Evolutionary conservation across 2,329 filamentous ascomycete species (phyloP).

Genomic region (Sporothrix luriei): DNA sequence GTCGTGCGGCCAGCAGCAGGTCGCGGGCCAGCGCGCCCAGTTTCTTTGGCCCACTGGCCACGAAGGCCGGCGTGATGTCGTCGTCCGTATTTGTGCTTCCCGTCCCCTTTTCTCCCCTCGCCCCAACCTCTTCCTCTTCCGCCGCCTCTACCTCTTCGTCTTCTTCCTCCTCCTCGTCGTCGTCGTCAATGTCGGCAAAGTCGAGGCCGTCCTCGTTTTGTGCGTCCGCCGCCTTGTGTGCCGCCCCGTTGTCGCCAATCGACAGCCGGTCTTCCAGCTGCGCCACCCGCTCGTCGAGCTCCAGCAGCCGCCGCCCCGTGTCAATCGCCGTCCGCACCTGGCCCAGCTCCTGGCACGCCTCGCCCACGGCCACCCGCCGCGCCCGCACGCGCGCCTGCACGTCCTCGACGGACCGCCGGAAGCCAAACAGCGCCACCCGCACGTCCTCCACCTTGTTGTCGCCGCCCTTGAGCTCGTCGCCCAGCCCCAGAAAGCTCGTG

Average conservation of each 20-base stretch:
- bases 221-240: slow-evolving; percentile 39
- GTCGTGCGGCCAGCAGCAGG: slow-evolving; percentile 48
- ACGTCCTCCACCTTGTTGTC: slow-evolving; percentile 92
- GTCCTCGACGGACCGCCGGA: slow-evolving; percentile 77
- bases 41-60: slow-evolving; percentile 53
- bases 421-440: slow-evolving; percentile 81
- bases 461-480: slow-evolving; percentile 78
- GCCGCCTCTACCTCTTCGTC: slow-evolving; percentile 43
- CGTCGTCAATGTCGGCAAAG: slow-evolving; percentile 8
- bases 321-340: slow-evolving; percentile 66
- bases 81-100: slow-evolving; percentile 40
- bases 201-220: background rate
- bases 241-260: slow-evolving; percentile 47
- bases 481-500: slow-evolving; percentile 82
- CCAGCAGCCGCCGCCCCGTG: slow-evolving; percentile 62
- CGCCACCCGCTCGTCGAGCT: slow-evolving; percentile 64
- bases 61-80: slow-evolving; percentile 42
- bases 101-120: slow-evolving; percentile 43
- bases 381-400: slow-evolving; percentile 67
- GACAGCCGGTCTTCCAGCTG: slow-evolving; percentile 66
- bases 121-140: slow-evolving; percentile 40
- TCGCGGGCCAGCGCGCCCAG: slow-evolving; percentile 52
- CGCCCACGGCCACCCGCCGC: slow-evolving; percentile 64
- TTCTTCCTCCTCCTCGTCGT: slow-evolving; percentile 41
- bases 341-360: slow-evolving; percentile 67